Percentiles rank a stretch among this genome's conserved stretches.
These are phyloP conservation scores for Forsythia viridissima DNA, from an alignment of 257 asterid genomes.

Conservation along the genomic window DNA sequence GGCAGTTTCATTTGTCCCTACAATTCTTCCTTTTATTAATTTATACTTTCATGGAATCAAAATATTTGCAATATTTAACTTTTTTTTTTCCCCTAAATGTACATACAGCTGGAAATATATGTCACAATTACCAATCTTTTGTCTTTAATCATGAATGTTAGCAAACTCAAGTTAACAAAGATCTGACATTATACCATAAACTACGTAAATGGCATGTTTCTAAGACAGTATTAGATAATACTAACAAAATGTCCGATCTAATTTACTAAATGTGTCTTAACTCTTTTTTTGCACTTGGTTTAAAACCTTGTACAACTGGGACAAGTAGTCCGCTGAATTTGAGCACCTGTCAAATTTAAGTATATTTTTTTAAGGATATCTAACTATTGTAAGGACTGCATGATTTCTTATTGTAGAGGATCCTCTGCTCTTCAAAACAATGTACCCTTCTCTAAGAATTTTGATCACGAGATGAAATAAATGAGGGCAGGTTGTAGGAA, in stretches of 20 bases:
- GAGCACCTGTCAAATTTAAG: neutral
- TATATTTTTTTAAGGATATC: too few relatives aligned
- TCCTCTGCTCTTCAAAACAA: too few relatives aligned
- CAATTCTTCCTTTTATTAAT: slow-evolving; percentile 2
- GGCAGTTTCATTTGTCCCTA: slow-evolving; percentile 42
- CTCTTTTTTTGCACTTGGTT: neutral
- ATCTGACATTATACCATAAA: neutral
- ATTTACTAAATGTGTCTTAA: neutral
- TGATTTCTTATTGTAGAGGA: too few relatives aligned
- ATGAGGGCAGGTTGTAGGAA: too few relatives aligned
- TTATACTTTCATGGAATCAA: neutral
- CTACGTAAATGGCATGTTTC: too few relatives aligned
- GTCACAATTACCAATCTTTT: slow-evolving; percentile 44
- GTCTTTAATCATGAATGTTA: slow-evolving; percentile 34
- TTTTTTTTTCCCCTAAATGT: slow-evolving; percentile 17
- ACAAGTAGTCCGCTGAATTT: neutral
- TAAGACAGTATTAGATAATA: too few relatives aligned
- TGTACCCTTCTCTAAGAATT: too few relatives aligned
- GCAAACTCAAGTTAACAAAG: neutral
- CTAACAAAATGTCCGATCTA: neutral
- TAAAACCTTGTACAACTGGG: neutral
- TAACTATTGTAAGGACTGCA: too few relatives aligned
- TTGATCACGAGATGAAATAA: too few relatives aligned
- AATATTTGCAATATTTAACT: neutral
- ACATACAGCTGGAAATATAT: slow-evolving; percentile 29